Conservation (phyloP, 768 basidiomycete species). For the Lenzites betulinus region DNA sequence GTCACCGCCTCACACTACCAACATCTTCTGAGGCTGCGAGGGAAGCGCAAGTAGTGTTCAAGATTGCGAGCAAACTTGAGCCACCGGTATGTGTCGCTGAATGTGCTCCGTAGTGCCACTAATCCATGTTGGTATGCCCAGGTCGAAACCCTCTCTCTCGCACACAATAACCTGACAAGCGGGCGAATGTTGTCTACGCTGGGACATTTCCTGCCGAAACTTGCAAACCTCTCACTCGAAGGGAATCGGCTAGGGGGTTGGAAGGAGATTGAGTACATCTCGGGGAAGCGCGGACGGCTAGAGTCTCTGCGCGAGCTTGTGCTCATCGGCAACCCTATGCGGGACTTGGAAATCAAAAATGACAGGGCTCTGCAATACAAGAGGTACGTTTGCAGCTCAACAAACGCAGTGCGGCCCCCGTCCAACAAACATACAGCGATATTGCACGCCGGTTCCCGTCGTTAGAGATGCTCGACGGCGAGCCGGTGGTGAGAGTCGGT, state of each 20-base stretch:
- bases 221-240: conserved; percentile 79
- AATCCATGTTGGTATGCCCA: conserved; percentile 25
- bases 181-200: conserved; percentile 64
- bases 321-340: conserved; percentile 74
- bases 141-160: conserved; percentile 84
- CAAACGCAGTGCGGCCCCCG: background rate
- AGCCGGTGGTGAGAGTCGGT: conserved; percentile 74
- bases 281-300: conserved; percentile 59
- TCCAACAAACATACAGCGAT: conserved; percentile 45
- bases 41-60: conserved; percentile 86
- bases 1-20: conserved; percentile 69
- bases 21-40: conserved; percentile 61
- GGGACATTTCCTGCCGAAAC: conserved; percentile 72
- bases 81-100: conserved; percentile 56
- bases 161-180: conserved; percentile 68
- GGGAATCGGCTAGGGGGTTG: conserved; percentile 71
- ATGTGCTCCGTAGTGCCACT: background rate
- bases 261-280: conserved; percentile 70
- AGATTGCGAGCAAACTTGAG: conserved; percentile 75
- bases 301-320: conserved; percentile 71
- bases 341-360: conserved; percentile 57
- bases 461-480: conserved; percentile 81
- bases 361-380: conserved; percentile 66
- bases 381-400: conserved; percentile 47
- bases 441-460: conserved; percentile 79